phyloP scores from a whole-genome alignment of 345 rosid species.

The Angophora floribunda region DNA sequence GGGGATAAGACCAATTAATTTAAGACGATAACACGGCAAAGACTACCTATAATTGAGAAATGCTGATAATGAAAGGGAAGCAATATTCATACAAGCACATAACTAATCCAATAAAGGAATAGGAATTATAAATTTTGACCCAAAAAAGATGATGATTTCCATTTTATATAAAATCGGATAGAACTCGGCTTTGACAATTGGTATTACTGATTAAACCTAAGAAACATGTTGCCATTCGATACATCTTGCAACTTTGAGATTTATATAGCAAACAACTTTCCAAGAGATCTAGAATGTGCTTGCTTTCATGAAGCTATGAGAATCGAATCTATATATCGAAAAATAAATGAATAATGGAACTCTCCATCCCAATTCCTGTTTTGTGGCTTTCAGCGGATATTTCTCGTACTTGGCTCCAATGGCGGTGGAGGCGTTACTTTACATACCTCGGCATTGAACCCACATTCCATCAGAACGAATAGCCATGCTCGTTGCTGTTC shows the following conservation, averaged over 20 bases:
- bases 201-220: background rate
- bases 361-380: background rate
- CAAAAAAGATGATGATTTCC: background rate
- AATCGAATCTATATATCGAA: background rate
- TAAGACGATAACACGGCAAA: background rate
- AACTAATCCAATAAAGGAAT: background rate
- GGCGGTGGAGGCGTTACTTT: slow-evolving; percentile 37
- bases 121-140: background rate
- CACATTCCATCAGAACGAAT: slow-evolving; percentile 70
- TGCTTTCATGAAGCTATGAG: background rate
- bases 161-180: background rate
- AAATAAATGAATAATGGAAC: background rate
- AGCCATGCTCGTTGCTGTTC: slow-evolving; percentile 95
- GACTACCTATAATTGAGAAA: background rate
- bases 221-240: background rate
- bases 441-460: slow-evolving; percentile 77
- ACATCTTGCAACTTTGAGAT: background rate
- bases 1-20: background rate
- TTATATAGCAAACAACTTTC: background rate
- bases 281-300: background rate
- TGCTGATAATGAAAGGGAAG: background rate
- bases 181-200: background rate
- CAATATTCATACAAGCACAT: background rate
- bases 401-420: background rate
- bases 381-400: background rate